Percentiles rank a stretch among this genome's conserved stretches.
phyloP scores from a whole-genome alignment of 495 filamentous ascomycete genomes.

The Penicillium maclennaniae region DNA sequence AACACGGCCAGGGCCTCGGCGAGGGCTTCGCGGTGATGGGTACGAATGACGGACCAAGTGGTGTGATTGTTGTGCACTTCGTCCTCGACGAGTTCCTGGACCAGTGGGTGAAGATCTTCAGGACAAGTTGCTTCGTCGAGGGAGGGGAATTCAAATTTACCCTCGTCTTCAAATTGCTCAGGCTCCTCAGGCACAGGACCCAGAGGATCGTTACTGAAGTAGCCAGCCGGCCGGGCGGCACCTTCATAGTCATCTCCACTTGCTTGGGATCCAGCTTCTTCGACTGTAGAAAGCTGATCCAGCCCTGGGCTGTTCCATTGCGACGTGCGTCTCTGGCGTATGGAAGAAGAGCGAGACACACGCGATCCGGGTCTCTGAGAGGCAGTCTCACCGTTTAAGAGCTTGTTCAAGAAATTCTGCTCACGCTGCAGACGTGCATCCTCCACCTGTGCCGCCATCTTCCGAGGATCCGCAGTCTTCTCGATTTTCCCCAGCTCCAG shows the following conservation, averaged over 20 bases:
- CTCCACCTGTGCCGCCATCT: constrained; percentile 42
- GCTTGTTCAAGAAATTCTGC: constrained; percentile 37
- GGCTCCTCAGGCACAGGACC: constrained; percentile 18
- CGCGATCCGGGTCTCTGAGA: constrained; percentile 16
- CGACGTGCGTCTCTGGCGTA: constrained; percentile 21
- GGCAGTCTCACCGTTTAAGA: constrained; percentile 28
- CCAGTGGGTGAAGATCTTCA: constrained; percentile 39
- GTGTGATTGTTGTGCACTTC: constrained; percentile 49
- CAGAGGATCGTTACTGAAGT: constrained; percentile 19
- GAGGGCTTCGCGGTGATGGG: constrained; percentile 46
- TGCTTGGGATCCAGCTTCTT: constrained; percentile 22
- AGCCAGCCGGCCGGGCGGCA: constrained; percentile 1
- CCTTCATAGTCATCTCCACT: constrained; percentile 9
- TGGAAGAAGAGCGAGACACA: constrained; percentile 29
- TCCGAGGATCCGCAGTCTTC: constrained; percentile 30
- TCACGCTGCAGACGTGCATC: constrained; percentile 43
- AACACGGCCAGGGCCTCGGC: constrained; percentile 49
- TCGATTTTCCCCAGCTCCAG: constrained; percentile 34
- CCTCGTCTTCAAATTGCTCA: constrained; percentile 6
- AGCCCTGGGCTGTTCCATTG: constrained; percentile 7
- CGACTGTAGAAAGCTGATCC: constrained; percentile 24
- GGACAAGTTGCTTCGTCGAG: constrained; percentile 28
- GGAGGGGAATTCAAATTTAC: constrained; percentile 15
- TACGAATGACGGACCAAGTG: constrained; percentile 51
- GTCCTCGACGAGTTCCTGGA: constrained; percentile 40